Evolutionary conservation across 768 basidiomycete species (phyloP).

Genomic region (Austroboletus eburneus): DNA sequence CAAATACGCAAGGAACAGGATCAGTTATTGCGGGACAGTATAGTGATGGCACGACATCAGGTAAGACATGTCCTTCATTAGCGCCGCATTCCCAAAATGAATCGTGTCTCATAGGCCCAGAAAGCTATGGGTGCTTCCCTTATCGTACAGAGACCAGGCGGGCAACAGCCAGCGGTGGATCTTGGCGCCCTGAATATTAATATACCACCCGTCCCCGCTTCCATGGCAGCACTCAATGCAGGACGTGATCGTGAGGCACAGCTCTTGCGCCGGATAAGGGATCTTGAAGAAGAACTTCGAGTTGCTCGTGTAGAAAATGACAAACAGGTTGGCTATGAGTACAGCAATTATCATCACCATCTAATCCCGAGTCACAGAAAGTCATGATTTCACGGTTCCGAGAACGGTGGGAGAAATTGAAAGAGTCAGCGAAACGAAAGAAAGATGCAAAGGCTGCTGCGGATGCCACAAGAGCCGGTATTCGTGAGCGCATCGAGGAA

Average conservation of each 20-base stretch:
- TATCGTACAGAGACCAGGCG: conserved; percentile 44
- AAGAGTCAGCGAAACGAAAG: conserved; percentile 83
- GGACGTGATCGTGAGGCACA: conserved; percentile 55
- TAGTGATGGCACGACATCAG: conserved; percentile 66
- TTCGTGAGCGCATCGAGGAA: conserved; percentile 67
- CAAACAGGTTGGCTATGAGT: conserved; percentile 57
- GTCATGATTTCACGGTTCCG: conserved; percentile 77
- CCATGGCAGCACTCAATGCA: conserved; percentile 47
- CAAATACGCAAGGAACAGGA: conserved; percentile 77
- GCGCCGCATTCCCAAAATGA: conserved; percentile 2
- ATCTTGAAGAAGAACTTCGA: conserved; percentile 78
- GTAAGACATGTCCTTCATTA: conserved; percentile 33
- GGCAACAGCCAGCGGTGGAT: conserved; percentile 41
- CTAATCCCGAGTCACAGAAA: conserved; percentile 48
- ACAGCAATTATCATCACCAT: conserved; percentile 2
- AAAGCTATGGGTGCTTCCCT: conserved; percentile 71
- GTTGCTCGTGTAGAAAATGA: conserved; percentile 66
- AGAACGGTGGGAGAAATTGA: conserved; percentile 86
- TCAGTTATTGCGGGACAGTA: conserved; percentile 73
- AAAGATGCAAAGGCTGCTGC: conserved; percentile 65
- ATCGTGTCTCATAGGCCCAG: conserved; percentile 54
- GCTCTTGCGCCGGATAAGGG: conserved; percentile 51
- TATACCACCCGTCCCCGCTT: conserved; percentile 42
- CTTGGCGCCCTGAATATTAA: conserved; percentile 56
- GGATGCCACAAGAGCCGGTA: conserved; percentile 39